Percentiles rank a stretch among this genome's conserved stretches.
These are phyloP conservation scores for Lumnitzera littorea DNA, from an alignment of 345 rosid genomes.

Conservation along the genomic window DNA sequence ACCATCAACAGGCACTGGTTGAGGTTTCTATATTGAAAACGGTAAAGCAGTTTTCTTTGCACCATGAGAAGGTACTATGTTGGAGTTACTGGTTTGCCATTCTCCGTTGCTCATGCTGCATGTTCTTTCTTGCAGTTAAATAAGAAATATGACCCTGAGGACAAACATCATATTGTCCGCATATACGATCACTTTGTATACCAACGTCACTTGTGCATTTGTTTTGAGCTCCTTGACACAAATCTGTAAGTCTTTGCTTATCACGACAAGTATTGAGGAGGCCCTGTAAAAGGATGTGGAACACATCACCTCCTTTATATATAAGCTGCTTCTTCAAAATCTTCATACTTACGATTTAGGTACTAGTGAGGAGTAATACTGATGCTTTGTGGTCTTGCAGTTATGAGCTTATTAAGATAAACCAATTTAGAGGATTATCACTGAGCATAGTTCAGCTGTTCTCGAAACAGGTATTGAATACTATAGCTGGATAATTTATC, in stretches of 20 bases:
- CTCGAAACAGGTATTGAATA: constrained; percentile 76
- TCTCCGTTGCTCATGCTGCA: constrained; percentile 7
- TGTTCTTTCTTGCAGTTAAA: constrained; percentile 57
- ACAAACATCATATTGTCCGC: constrained; percentile 97
- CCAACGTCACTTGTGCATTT: constrained; percentile 87
- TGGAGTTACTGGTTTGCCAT: neutral
- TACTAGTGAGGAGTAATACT: constrained; percentile 10
- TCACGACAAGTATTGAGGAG: neutral
- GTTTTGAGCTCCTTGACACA: constrained; percentile 93
- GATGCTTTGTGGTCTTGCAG: constrained; percentile 35
- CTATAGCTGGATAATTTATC: neutral
- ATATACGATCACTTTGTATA: constrained; percentile 83
- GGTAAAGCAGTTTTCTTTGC: constrained; percentile 32
- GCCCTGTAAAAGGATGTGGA: neutral
- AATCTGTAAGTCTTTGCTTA: constrained; percentile 64
- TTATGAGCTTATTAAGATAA: constrained; percentile 97
- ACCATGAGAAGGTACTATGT: neutral
- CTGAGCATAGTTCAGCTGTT: constrained; percentile 91
- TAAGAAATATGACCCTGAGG: constrained; percentile 96
- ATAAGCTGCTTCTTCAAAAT: constrained; percentile 5
- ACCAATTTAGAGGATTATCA: constrained; percentile 89
- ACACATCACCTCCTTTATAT: neutral
- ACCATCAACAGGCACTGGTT: constrained; percentile 95
- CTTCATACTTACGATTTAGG: too few relatives aligned
- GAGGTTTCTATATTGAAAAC: constrained; percentile 95